These are phyloP conservation scores for Aspergillus steynii DNA, from an alignment of 495 filamentous ascomycete species.

Conservation along the genomic window DNA sequence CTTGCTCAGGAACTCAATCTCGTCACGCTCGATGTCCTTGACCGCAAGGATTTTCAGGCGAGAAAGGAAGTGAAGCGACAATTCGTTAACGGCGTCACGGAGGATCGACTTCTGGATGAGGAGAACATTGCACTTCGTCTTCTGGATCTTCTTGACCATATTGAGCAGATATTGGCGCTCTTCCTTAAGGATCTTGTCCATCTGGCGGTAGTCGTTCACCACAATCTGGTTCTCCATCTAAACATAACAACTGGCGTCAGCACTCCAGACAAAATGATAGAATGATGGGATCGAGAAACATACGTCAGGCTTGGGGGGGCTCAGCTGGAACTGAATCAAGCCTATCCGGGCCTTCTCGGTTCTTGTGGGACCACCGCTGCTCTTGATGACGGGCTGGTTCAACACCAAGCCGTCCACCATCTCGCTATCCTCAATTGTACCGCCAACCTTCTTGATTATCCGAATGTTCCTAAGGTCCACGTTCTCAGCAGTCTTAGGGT, in stretches of 20 bases:
- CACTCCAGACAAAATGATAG: background rate
- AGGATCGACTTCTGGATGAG: constrained; percentile 98
- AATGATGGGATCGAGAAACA: constrained; percentile 27
- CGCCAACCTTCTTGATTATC: constrained; percentile 96
- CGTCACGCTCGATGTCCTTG: constrained; percentile 97
- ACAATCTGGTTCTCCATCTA: constrained; percentile 99
- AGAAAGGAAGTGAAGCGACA: constrained; percentile 94
- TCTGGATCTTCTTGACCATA: constrained; percentile 99
- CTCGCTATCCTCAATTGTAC: constrained; percentile 97
- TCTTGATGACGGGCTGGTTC: constrained; percentile 91
- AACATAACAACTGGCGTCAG: constrained; percentile 14
- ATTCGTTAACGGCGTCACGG: constrained; percentile 94
- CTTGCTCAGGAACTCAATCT: constrained; percentile 99
- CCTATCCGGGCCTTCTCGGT: constrained; percentile 98
- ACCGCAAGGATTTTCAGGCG: constrained; percentile 93
- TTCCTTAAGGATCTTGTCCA: constrained; percentile 99
- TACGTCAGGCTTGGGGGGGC: constrained; percentile 96
- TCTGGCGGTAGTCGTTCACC: constrained; percentile 98
- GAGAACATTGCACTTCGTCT: constrained; percentile 98
- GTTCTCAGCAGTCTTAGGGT: constrained; percentile 91
- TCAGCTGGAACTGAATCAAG: constrained; percentile 97
- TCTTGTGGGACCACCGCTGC: constrained; percentile 82
- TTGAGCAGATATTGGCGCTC: constrained; percentile 97
- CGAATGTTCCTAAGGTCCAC: constrained; percentile 95
- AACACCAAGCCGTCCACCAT: constrained; percentile 94